Evolutionary conservation across 768 basidiomycete genomes (phyloP), one percentile per base, ranked within the genome.

Genomic region (Kwoniella europaea): DNA sequence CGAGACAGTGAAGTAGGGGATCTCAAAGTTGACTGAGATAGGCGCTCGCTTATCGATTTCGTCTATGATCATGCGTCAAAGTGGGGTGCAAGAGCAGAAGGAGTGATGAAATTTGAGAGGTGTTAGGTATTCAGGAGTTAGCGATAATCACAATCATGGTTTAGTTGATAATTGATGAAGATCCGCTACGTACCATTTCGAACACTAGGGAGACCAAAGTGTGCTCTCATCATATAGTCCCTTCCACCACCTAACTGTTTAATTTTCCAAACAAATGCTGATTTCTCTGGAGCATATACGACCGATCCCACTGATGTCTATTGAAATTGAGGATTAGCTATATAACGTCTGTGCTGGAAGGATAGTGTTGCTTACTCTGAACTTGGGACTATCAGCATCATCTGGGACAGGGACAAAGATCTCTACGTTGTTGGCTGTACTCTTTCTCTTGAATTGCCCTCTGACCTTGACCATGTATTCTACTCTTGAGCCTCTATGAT

Each of bases 231-330:
- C 65, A 98, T 87, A 85, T 95, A 98, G 82, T 99, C 97, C 50
- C 93, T 89, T 46, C 93, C 93, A 5, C 97, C 97, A 4, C 93
- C 95, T 0, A 99, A 88, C 82, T 96, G 93, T 83, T 98, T 98
- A 84, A 99, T 98, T 85, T 98, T 98, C 97, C 97, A 98, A 1
- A 98, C 92, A 79, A 98, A 98, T 2, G 94, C 94, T 18, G 93
- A 93, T 84, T 98, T 98, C 83, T 99, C 97, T 0, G 96, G 97
- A 1, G 92, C 94, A 80, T 99, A 98, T 73, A 97, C 94, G 2
- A 98, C 97, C 24, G 90, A 91, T 3, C 97, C 97, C 13, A 94
- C 95, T 16, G 94, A 91, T 22, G 96, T 93, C 94, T 97, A 53
- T 24, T 53, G 12, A 10, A 42, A 1, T 20, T 20, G 2, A 10